Conservation (phyloP, 2,329 filamentous ascomycete species). For the Fusarium transvaalense region DNA sequence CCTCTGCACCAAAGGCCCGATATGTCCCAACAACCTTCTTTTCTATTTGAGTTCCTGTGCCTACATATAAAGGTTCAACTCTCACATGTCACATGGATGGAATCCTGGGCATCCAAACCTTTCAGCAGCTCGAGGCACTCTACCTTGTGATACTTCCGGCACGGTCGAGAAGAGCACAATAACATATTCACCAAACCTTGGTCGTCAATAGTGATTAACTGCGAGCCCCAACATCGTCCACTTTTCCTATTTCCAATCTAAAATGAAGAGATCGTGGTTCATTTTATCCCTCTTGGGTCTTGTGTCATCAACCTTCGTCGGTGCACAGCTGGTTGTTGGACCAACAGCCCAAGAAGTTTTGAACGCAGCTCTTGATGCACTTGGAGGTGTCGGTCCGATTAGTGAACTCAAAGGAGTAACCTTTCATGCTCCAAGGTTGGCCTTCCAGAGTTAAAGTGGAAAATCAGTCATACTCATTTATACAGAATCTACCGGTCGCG, state of each 20-base stretch:
- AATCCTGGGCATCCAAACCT: too few relatives aligned
- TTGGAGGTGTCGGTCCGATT: background rate
- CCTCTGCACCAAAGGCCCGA: too few relatives aligned
- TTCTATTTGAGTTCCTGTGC: background rate
- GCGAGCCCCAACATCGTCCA: too few relatives aligned
- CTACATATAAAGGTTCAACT: background rate
- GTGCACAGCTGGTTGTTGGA: background rate
- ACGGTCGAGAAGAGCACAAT: background rate
- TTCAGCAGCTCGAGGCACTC: background rate
- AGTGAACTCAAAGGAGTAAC: background rate
- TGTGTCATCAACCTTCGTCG: background rate
- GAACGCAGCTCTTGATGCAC: background rate
- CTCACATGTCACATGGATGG: too few relatives aligned
- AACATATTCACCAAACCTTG: background rate
- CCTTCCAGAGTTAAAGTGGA: background rate
- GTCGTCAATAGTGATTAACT: background rate
- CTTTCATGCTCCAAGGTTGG: background rate
- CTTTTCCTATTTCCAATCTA: background rate
- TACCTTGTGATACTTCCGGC: background rate
- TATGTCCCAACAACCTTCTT: background rate
- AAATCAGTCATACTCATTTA: fast-evolving
- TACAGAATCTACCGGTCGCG: constrained; percentile 26
- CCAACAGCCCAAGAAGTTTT: background rate
- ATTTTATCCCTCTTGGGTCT: background rate
- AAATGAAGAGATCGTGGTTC: background rate